Percentiles rank a stretch among this genome's conserved stretches.
These are phyloP conservation scores for Xylaria sp. DNA, from an alignment of 2,329 filamentous ascomycete genomes.

Conservation along the genomic window DNA sequence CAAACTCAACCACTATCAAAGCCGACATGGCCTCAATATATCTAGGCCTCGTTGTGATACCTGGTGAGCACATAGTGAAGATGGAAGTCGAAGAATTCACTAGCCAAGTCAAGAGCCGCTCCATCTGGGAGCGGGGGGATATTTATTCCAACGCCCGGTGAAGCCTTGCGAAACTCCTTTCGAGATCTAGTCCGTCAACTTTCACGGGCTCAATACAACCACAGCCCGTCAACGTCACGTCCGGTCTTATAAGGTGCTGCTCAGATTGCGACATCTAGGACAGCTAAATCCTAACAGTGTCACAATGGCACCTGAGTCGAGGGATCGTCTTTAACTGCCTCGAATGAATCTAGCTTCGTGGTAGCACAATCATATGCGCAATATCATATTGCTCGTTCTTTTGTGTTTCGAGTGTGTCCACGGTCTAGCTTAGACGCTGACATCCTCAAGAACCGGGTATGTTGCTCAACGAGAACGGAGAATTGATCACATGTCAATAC, in stretches of 20 bases:
- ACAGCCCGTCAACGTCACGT: not conserved
- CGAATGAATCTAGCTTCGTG: not conserved
- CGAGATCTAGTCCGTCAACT: not conserved
- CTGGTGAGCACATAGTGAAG: constrained; percentile 84
- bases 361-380: not conserved
- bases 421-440: not conserved
- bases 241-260: not conserved
- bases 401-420: not conserved
- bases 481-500: not conserved
- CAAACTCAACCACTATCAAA: constrained; percentile 59
- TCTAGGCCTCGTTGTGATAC: constrained; percentile 89
- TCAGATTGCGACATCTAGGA: not conserved
- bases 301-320: not conserved
- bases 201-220: not conserved
- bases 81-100: constrained; percentile 86
- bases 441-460: not conserved
- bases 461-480: not conserved
- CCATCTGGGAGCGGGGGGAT: constrained; percentile 42
- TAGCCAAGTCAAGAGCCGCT: constrained; percentile 59
- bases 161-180: not conserved
- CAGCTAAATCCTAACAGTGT: not conserved
- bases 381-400: not conserved
- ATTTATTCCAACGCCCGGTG: constrained; percentile 30
- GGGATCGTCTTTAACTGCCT: not conserved
- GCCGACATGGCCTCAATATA: constrained; percentile 85